Percentiles rank a stretch among this genome's conserved stretches.
phyloP scores from a whole-genome alignment of 306 rosid genomes.

The Castanea crenata region DNA sequence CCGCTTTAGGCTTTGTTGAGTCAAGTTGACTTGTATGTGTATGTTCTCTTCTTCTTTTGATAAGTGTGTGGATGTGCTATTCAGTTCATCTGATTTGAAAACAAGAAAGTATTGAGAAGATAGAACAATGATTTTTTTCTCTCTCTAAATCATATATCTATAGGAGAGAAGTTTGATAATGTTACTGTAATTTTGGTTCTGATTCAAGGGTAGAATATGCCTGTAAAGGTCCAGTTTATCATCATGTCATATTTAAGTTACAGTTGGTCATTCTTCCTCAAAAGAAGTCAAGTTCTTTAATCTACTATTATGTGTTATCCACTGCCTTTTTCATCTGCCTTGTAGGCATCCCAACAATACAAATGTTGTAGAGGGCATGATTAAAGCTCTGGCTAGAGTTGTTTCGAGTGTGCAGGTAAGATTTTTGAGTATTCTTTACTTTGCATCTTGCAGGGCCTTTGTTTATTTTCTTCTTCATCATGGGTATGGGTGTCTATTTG shows the following conservation, averaged over 20 bases:
- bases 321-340: constrained; percentile 22
- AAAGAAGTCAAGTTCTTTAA: background rate
- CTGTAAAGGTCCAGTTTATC: background rate
- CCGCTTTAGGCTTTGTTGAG: background rate
- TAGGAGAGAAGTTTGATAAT: background rate
- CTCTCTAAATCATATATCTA: background rate
- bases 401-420: constrained; percentile 86
- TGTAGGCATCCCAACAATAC: constrained; percentile 91
- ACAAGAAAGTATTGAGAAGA: background rate
- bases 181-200: background rate
- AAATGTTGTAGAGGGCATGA: constrained; percentile 93
- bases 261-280: background rate
- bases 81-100: background rate
- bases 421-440: constrained; percentile 2
- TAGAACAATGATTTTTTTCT: background rate
- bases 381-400: constrained; percentile 93
- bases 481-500: background rate
- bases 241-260: background rate
- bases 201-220: background rate
- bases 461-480: background rate
- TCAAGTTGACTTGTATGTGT: background rate
- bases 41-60: background rate
- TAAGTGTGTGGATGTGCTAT: background rate
- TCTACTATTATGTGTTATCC: constrained; percentile 1
- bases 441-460: background rate